Evolutionary conservation across 2,329 filamentous ascomycete species (phyloP).

Genomic region (Xylariaceae sp.): DNA sequence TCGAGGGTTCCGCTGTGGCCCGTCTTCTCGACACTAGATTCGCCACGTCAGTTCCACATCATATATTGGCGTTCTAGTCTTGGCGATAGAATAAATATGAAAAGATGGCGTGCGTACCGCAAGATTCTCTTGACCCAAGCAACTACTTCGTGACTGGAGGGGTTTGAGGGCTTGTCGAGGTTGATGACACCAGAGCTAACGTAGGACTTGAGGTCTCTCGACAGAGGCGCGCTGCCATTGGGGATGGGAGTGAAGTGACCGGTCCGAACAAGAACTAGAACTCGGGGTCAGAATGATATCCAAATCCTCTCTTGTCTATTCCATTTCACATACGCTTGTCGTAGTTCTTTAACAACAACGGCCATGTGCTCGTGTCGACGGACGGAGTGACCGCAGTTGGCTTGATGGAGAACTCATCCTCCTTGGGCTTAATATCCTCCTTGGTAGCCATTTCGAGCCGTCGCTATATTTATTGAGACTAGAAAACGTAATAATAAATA

Average conservation of each 20-base stretch:
- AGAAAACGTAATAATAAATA: slow-evolving; percentile 13
- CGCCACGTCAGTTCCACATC: slow-evolving; percentile 15
- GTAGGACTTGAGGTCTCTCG: slow-evolving; percentile 95
- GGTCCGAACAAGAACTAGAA: slow-evolving; percentile 82
- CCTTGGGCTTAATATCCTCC: slow-evolving; percentile 28
- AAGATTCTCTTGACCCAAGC: slow-evolving; percentile 99
- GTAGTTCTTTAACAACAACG: slow-evolving; percentile 94
- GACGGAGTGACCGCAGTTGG: slow-evolving; percentile 78
- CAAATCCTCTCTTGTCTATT: slow-evolving; percentile 2
- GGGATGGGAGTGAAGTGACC: slow-evolving; percentile 97
- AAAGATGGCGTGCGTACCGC: slow-evolving; percentile 61
- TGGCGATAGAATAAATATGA: not conserved
- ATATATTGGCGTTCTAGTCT: not conserved
- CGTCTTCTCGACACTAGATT: slow-evolving; percentile 81
- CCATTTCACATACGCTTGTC: slow-evolving; percentile 70
- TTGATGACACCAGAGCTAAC: slow-evolving; percentile 98
- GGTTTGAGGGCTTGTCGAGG: slow-evolving; percentile 96
- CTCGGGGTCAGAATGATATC: slow-evolving; percentile 29
- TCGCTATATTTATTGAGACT: slow-evolving; percentile 23
- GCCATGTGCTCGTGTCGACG: slow-evolving; percentile 88
- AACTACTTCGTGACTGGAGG: slow-evolving; percentile 97
- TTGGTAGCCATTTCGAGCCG: slow-evolving; percentile 32
- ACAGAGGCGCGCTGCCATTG: slow-evolving; percentile 85
- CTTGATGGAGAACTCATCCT: slow-evolving; percentile 67
- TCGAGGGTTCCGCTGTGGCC: slow-evolving; percentile 98